phyloP scores from a whole-genome alignment of 2,329 filamentous ascomycete species.

The Colletotrichum lindemuthianum region DNA sequence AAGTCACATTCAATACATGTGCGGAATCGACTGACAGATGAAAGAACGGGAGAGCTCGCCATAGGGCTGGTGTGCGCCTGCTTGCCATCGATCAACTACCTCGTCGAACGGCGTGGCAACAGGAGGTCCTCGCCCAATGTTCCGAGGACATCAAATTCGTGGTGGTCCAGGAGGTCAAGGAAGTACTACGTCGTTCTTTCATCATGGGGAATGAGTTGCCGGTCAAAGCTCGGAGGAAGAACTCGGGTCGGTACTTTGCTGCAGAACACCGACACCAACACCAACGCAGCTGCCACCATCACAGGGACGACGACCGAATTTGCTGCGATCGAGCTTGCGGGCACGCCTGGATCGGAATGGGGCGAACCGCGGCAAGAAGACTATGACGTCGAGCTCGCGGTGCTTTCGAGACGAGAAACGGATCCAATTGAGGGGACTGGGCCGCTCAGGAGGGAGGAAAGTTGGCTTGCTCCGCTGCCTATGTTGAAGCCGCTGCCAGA shows the following conservation, averaged over 20 bases:
- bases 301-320: not conserved
- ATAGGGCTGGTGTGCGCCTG: constrained; percentile 38
- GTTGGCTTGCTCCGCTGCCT: constrained; percentile 3
- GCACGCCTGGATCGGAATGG: constrained; percentile 6
- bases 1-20: not conserved
- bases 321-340: not conserved
- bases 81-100: constrained; percentile 37
- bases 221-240: not conserved
- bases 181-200: constrained; percentile 6
- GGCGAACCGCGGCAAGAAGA: constrained; percentile 17
- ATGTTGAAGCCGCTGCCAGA: constrained; percentile 4
- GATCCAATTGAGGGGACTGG: not conserved
- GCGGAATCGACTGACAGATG: not conserved
- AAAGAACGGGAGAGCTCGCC: constrained; percentile 35
- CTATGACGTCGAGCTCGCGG: constrained; percentile 25
- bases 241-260: not conserved
- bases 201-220: constrained; percentile 6
- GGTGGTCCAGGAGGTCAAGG: constrained; percentile 10
- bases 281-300: too few species aligned
- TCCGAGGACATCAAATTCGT: not conserved
- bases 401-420: constrained; percentile 3
- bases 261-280: not conserved
- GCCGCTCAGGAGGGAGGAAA: not conserved
- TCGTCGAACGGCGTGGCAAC: constrained; percentile 25
- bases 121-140: not conserved